Evolutionary conservation across 768 basidiomycete genomes (phyloP).

Genomic region (Termitomyces sp.): DNA sequence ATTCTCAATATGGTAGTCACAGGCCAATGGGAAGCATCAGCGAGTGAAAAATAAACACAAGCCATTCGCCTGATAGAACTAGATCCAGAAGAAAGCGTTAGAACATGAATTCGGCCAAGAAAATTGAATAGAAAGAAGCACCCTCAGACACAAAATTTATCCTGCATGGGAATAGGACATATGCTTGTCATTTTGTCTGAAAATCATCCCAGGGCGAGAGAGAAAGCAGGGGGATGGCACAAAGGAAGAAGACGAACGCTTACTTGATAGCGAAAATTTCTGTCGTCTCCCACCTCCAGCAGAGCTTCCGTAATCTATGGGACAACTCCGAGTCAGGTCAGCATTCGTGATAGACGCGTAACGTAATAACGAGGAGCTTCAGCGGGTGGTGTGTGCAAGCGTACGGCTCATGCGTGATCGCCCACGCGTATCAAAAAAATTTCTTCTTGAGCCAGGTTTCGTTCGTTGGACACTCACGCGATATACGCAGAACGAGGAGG

Average conservation of each 20-base stretch:
- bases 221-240: neutral
- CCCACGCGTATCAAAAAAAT: neutral
- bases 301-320: neutral
- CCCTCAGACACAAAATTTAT: slow-evolving; percentile 50
- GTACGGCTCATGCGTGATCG: neutral
- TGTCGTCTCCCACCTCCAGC: no score
- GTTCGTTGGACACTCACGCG: neutral
- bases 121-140: neutral
- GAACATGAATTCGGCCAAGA: neutral
- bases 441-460: neutral
- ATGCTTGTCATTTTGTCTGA: slow-evolving; percentile 58
- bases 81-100: neutral
- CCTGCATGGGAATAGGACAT: slow-evolving; percentile 68
- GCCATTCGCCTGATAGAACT: no score
- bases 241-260: neutral
- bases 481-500: no score
- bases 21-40: neutral
- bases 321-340: neutral
- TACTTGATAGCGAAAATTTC: neutral
- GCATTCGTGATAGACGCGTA: neutral
- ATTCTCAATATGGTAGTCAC: neutral
- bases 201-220: slow-evolving; percentile 44
- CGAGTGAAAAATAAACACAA: neutral
- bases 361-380: neutral
- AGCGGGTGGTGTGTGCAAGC: neutral